These are phyloP conservation scores for Neurospora sp. DNA, from an alignment of 495 filamentous ascomycete genomes.

Conservation along the genomic window DNA sequence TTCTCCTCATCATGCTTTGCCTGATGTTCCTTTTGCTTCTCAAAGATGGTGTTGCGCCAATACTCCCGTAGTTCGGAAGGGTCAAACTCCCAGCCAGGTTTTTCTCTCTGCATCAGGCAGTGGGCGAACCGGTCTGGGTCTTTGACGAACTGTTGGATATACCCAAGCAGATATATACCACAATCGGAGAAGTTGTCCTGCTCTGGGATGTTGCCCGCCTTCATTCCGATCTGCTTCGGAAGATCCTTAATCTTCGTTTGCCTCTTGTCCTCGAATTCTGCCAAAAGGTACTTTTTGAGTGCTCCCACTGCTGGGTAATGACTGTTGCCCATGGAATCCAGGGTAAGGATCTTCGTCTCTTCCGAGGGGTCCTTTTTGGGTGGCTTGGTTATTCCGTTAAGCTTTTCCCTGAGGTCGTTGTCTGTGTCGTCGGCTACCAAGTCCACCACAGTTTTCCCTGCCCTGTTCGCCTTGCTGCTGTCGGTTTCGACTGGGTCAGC, in stretches of 20 bases:
- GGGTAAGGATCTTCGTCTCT: conserved; percentile 65
- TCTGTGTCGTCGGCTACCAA: neutral
- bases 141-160: conserved; percentile 68
- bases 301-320: conserved; percentile 52
- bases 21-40: conserved; percentile 25
- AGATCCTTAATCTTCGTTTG: conserved; percentile 46
- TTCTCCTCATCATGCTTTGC: conserved; percentile 10
- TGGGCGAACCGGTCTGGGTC: conserved; percentile 52
- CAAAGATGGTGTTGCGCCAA: conserved; percentile 29
- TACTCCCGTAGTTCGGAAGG: conserved; percentile 22
- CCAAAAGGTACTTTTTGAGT: conserved; percentile 66
- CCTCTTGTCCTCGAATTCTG: conserved; percentile 59
- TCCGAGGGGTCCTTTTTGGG: conserved; percentile 26
- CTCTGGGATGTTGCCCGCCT: conserved; percentile 57
- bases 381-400: neutral
- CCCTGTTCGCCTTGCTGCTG: neutral
- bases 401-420: neutral
- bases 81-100: conserved; percentile 25
- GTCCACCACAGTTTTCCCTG: neutral
- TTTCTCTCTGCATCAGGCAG: conserved; percentile 21
- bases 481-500: neutral
- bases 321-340: conserved; percentile 65
- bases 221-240: conserved; percentile 50
- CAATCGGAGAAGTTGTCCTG: conserved; percentile 87
- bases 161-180: conserved; percentile 74